phyloP scores from a whole-genome alignment of 2,329 filamentous ascomycete species.

The Apiospora malaysiana region DNA sequence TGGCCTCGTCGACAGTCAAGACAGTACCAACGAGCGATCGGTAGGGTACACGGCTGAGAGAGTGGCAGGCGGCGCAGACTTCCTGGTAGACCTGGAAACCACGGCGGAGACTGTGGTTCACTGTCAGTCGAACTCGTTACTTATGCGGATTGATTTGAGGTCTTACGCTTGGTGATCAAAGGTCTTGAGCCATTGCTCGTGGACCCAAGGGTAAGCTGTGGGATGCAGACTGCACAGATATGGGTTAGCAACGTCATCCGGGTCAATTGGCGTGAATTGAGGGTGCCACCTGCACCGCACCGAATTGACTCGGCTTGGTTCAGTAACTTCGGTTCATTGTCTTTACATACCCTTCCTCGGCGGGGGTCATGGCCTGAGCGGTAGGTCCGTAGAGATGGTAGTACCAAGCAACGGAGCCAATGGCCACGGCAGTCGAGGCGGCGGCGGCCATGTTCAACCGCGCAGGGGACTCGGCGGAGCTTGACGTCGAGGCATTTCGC shows the following conservation, averaged over 20 bases:
- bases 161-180: conserved; percentile 96
- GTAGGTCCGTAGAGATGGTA: conserved; percentile 93
- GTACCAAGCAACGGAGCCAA: conserved; percentile 95
- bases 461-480: conserved; percentile 77
- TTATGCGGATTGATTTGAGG: neutral
- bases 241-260: conserved; percentile 1
- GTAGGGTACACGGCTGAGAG: conserved; percentile 91
- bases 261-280: neutral
- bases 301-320: neutral
- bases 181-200: conserved; percentile 89
- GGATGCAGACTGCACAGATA: conserved; percentile 77
- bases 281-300: neutral
- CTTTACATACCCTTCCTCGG: conserved; percentile 95
- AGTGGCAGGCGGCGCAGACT: conserved; percentile 98
- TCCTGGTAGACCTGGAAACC: conserved; percentile 99
- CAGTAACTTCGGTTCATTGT: neutral
- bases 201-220: conserved; percentile 94
- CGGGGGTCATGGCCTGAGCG: conserved; percentile 86
- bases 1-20: conserved; percentile 97
- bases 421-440: conserved; percentile 83
- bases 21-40: conserved; percentile 87
- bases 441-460: conserved; percentile 86
- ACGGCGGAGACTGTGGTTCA: conserved; percentile 77
- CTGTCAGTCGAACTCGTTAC: conserved; percentile 22
- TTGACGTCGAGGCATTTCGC: conserved; percentile 74